Conservation (phyloP, 1,284 basidiomycete genomes). For the Hypsizygus ulmarius region DNA sequence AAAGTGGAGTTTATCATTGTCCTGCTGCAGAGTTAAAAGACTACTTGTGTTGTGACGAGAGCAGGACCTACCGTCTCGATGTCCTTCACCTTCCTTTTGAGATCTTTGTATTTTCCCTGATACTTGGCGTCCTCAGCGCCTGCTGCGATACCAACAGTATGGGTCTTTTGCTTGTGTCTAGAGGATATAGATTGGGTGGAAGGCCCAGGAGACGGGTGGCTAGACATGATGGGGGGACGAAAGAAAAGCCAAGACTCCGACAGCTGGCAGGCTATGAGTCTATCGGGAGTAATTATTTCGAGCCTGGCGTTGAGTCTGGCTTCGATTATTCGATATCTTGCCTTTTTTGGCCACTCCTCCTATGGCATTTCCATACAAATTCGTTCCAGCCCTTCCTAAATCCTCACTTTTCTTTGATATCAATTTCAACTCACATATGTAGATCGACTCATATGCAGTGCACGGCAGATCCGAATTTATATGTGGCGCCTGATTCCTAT, state of each 20-base stretch:
- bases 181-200: constrained; percentile 30
- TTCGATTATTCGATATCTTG: constrained; percentile 33
- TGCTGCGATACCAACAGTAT: constrained; percentile 64
- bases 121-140: constrained; percentile 88
- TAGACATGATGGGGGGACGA: constrained; percentile 51
- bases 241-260: constrained; percentile 24
- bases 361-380: constrained; percentile 10
- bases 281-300: constrained; percentile 29
- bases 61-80: constrained; percentile 69
- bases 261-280: constrained; percentile 30
- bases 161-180: constrained; percentile 52
- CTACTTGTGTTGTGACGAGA: constrained; percentile 6
- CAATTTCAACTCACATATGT: not conserved
- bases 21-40: constrained; percentile 37
- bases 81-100: constrained; percentile 86
- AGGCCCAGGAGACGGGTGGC: constrained; percentile 50
- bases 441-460: no score
- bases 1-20: constrained; percentile 85
- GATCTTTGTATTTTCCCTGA: constrained; percentile 84
- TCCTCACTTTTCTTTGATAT: not conserved
- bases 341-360: constrained; percentile 33
- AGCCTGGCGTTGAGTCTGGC: constrained; percentile 29
- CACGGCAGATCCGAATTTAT: no score
- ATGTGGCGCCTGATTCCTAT: not conserved
- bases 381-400: not conserved